Conservation (phyloP, 768 basidiomycete genomes). For the Russula griseocarnosa region DNA sequence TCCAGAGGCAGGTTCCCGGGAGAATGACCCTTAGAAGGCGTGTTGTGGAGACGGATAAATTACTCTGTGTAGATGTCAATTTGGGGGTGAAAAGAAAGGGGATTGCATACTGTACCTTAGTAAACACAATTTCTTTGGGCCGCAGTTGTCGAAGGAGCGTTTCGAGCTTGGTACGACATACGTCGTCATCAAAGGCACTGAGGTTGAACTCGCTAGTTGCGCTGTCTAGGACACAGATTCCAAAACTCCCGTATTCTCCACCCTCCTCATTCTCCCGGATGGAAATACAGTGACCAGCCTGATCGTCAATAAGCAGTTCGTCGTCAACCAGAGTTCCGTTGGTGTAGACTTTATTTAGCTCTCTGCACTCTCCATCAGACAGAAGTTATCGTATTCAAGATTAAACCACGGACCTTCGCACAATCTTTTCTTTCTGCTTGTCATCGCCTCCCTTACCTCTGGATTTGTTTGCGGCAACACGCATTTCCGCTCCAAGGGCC, state of each 20-base stretch:
- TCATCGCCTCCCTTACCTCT: slow-evolving; percentile 45
- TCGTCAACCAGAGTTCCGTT: slow-evolving; percentile 94
- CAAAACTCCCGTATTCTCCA: slow-evolving; percentile 57
- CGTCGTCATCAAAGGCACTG: slow-evolving; percentile 85
- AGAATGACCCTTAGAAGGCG: slow-evolving; percentile 79
- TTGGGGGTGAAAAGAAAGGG: background rate
- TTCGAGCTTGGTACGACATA: slow-evolving; percentile 88
- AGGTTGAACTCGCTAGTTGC: slow-evolving; percentile 94
- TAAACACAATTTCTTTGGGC: slow-evolving; percentile 87
- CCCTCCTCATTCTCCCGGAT: slow-evolving; percentile 57
- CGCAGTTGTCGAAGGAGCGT: slow-evolving; percentile 88
- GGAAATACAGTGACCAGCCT: slow-evolving; percentile 92
- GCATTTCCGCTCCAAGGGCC: slow-evolving; percentile 95
- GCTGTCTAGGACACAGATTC: slow-evolving; percentile 88
- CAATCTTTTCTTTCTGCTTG: slow-evolving; percentile 79
- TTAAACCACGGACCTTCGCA: slow-evolving; percentile 53
- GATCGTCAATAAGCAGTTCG: slow-evolving; percentile 83
- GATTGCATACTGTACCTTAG: slow-evolving; percentile 58
- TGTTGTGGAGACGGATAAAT: slow-evolving; percentile 76
- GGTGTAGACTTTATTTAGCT: slow-evolving; percentile 93
- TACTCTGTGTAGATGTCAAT: slow-evolving; percentile 52
- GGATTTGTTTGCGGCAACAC: slow-evolving; percentile 67
- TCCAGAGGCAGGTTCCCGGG: slow-evolving; percentile 84
- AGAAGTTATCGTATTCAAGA: background rate
- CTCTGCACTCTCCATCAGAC: slow-evolving; percentile 42